These are phyloP conservation scores for Massarina eburnea DNA, from an alignment of 2,329 filamentous ascomycete genomes.

Conservation along the genomic window DNA sequence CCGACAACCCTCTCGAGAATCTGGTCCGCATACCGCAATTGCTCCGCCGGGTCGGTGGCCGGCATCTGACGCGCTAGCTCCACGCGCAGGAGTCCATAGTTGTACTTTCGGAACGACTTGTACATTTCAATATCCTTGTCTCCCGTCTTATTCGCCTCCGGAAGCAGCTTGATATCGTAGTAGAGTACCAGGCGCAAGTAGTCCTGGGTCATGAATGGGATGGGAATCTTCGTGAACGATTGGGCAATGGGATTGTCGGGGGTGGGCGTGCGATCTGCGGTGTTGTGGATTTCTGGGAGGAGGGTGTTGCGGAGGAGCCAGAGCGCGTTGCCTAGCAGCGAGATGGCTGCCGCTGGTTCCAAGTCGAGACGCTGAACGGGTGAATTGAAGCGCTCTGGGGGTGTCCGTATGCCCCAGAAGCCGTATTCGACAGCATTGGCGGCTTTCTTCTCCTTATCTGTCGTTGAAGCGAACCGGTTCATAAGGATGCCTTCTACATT, in stretches of 20 bases:
- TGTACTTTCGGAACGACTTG: not conserved
- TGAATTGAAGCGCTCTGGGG: too few species aligned
- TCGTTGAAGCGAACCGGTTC: too few species aligned
- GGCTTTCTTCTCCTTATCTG: too few species aligned
- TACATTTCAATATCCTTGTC: not conserved
- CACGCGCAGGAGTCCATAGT: not conserved
- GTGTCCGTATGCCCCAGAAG: too few species aligned
- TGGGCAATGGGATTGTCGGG: not conserved
- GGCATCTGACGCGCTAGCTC: not conserved
- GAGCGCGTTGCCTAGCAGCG: not conserved
- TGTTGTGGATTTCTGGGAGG: not conserved
- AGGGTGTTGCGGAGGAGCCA: not conserved
- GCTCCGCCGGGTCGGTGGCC: not conserved
- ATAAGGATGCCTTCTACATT: too few species aligned
- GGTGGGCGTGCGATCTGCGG: not conserved
- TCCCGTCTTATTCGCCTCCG: not conserved
- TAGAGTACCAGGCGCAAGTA: not conserved
- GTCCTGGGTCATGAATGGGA: not conserved
- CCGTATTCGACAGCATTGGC: too few species aligned
- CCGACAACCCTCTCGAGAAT: not conserved
- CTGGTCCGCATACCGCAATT: not conserved
- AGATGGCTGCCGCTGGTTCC: too few species aligned
- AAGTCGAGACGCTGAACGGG: too few species aligned
- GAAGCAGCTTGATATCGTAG: not conserved
- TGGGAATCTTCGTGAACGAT: not conserved